Conservation (phyloP, 805 yeast genomes). For the Saturnispora bothae region DNA sequence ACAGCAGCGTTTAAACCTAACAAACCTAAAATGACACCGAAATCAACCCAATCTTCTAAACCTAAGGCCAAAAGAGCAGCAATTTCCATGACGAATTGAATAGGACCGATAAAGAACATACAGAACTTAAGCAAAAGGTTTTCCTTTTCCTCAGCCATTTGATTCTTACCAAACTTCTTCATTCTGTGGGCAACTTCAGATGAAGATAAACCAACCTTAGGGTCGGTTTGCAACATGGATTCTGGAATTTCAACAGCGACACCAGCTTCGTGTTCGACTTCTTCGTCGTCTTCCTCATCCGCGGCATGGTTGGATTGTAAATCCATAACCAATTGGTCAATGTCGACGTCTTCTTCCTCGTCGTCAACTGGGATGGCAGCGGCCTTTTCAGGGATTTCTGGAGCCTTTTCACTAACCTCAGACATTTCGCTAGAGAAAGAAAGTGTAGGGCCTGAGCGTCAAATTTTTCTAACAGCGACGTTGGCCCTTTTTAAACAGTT, state of each 20-base stretch:
- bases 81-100: conserved; percentile 95
- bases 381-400: conserved; percentile 27
- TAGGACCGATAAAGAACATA: conserved; percentile 88
- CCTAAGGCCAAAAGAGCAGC: conserved; percentile 94
- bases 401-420: conserved; percentile 11
- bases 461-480: not conserved
- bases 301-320: conserved; percentile 57
- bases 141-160: conserved; percentile 84
- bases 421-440: conserved; percentile 6
- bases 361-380: conserved; percentile 25
- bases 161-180: conserved; percentile 83
- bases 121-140: conserved; percentile 68
- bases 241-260: conserved; percentile 75
- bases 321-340: conserved; percentile 66
- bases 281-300: conserved; percentile 46
- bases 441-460: not conserved
- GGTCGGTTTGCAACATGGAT: conserved; percentile 75
- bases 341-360: conserved; percentile 46
- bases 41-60: conserved; percentile 97
- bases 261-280: conserved; percentile 36
- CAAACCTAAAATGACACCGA: conserved; percentile 91
- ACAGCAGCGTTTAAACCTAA: conserved; percentile 80
- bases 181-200: conserved; percentile 75
- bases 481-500: not conserved
- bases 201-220: conserved; percentile 58